These are phyloP conservation scores for Parmales sp. DNA, from an alignment of 108 stramenopile genomes.

Conservation along the genomic window DNA sequence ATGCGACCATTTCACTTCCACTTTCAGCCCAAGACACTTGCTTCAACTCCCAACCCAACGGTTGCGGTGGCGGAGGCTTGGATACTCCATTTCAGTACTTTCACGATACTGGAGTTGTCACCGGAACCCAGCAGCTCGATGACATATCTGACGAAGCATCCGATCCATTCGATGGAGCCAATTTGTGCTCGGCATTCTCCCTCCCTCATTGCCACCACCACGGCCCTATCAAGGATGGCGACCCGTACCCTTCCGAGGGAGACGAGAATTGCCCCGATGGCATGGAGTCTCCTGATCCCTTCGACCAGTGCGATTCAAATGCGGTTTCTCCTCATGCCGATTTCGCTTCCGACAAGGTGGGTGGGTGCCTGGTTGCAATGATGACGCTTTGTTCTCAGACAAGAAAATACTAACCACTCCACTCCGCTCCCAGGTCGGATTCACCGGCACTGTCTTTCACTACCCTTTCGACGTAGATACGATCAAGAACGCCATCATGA, in stretches of 20 bases:
- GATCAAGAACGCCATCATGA: slow-evolving; percentile 18
- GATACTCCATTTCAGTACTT: slow-evolving; percentile 50
- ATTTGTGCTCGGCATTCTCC: slow-evolving; percentile 16
- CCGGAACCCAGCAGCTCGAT: slow-evolving; percentile 19
- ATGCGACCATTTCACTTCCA: slow-evolving; percentile 21
- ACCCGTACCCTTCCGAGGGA: slow-evolving; percentile 22
- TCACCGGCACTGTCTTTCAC: not conserved
- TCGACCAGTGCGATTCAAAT: not conserved
- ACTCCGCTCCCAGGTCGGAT: not conserved
- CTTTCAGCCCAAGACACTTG: slow-evolving; percentile 52
- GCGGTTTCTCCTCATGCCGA: not conserved
- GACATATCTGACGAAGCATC: not conserved
- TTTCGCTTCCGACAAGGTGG: slow-evolving; percentile 13
- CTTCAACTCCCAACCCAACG: slow-evolving; percentile 27
- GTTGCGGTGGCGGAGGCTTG: slow-evolving; percentile 54
- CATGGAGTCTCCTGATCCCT: too few relatives aligned
- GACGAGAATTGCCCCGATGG: slow-evolving; percentile 13
- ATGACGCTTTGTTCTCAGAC: too few relatives aligned
- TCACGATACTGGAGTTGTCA: slow-evolving; percentile 40
- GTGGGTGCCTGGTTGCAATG: not conserved
- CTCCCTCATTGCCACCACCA: slow-evolving; percentile 23
- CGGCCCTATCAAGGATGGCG: slow-evolving; percentile 12
- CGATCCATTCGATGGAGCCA: slow-evolving; percentile 7
- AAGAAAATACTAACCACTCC: too few relatives aligned
- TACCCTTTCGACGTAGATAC: slow-evolving; percentile 13